phyloP scores from a whole-genome alignment of 495 filamentous ascomycete genomes.

The Tuber brumale region DNA sequence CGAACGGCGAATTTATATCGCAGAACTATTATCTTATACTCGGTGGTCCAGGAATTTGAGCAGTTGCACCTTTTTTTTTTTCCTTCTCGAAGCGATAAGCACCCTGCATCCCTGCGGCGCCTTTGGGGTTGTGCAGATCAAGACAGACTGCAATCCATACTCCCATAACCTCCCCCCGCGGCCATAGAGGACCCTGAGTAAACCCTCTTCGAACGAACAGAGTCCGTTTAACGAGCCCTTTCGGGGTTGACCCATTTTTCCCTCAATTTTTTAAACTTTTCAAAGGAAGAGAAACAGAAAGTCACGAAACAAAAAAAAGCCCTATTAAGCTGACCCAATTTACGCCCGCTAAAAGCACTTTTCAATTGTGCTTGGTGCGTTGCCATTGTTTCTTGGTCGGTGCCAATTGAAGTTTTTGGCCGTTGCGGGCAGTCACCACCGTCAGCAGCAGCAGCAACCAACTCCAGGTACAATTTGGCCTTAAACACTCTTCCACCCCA shows the following conservation, averaged over 20 bases:
- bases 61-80: constrained; percentile 7
- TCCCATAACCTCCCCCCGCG: constrained; percentile 19
- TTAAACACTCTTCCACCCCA: constrained; percentile 13
- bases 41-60: constrained; percentile 7
- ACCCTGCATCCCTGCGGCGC: constrained; percentile 33
- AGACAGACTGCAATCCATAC: constrained; percentile 9
- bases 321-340: background rate
- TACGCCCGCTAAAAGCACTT: background rate
- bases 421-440: background rate
- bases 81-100: constrained; percentile 25
- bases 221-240: constrained; percentile 22
- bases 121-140: constrained; percentile 30
- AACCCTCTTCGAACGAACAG: constrained; percentile 28
- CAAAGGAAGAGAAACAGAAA: background rate
- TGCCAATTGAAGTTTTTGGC: background rate
- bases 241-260: constrained; percentile 2
- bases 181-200: constrained; percentile 35
- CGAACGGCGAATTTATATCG: background rate
- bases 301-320: background rate
- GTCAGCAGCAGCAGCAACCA: background rate
- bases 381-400: constrained; percentile 2
- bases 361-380: background rate
- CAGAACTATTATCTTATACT: background rate
- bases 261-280: constrained; percentile 1
- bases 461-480: background rate